These are phyloP conservation scores for Scheffersomyces ergatensis DNA, from an alignment of 805 yeast genomes.

Conservation along the genomic window DNA sequence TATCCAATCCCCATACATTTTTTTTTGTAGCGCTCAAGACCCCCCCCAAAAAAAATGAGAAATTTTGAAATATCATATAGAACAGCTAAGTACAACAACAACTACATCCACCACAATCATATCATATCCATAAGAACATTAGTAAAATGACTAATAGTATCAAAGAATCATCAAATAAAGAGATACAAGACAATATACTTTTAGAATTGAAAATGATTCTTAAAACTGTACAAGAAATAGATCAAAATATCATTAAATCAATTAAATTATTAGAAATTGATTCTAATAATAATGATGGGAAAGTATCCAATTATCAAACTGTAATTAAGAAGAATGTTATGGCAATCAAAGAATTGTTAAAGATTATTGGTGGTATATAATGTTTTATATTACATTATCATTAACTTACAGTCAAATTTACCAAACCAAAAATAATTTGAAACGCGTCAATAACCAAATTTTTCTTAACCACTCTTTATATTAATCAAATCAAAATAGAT, in stretches of 20 bases:
- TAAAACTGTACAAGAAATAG: slow-evolving; percentile 27
- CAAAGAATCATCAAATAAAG: not conserved
- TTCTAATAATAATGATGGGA: not conserved
- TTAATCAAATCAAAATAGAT: too few species aligned
- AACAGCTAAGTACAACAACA: not conserved
- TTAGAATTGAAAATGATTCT: slow-evolving; percentile 33
- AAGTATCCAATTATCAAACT: not conserved
- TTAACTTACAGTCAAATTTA: too few species aligned
- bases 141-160: too few species aligned
- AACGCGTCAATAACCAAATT: too few species aligned
- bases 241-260: slow-evolving; percentile 22
- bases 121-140: not conserved
- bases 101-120: not conserved
- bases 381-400: too few species aligned
- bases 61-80: not conserved
- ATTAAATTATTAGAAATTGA: slow-evolving; percentile 14
- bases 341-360: not conserved
- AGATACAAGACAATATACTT: slow-evolving; percentile 26
- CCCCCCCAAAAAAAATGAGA: too few species aligned
- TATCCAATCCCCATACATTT: too few species aligned
- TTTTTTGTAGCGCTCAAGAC: too few species aligned
- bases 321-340: not conserved
- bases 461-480: too few species aligned
- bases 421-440: too few species aligned
- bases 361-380: too few species aligned